Evolutionary conservation across 768 basidiomycete genomes (phyloP), one percentile per base, ranked within the genome.

Genomic region (Boletus tomentosulus): DNA sequence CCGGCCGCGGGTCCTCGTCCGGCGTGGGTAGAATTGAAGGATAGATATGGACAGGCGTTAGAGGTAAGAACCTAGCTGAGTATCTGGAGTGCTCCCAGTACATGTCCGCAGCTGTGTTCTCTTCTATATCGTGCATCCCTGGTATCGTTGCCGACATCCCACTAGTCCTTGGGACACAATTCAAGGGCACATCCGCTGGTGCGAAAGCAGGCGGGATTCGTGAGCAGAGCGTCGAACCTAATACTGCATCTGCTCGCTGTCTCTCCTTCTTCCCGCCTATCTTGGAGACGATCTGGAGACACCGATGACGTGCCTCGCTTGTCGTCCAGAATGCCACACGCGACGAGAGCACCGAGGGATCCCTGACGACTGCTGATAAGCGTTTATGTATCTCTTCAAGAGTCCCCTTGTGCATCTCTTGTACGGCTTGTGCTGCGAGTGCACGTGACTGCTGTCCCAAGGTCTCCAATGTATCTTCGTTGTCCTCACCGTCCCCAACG

Each of bases 301-400:
- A 87, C 5, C 91, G 79, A 46, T 81, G 78, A 41, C 81, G 80
- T 0, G 90, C 91, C 65, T 93, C 92, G 0, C 69, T 65, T 0
- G 91, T 94, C 6, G 88, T 85, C 88, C 89, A 96, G 56, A 93
- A 92, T 44, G 80, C 75, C 7, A 88, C 73, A 13, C 16, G 8
- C 10, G 45, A 33, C 16, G 31, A 2, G 13, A n/a, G 6, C 15
- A 24, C 19, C 13, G 37, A 25, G 12, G 13, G 19, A 16, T 34
- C 19, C 16, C 35, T 11, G 19, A 33, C 49, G 4, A 67, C 47
- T 9, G 59, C 19, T 1, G 62, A 59, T 10, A 84, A 65, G 34
- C 78, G 78, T 25, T 81, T 78, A 45, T 72, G 71, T 41, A 92
- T 76, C 55, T 88, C 87, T 50, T 85, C 74, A 3, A 93, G 68